Percentiles rank a stretch among this genome's conserved stretches.
These are phyloP conservation scores for Naematelia encephala DNA, from an alignment of 768 basidiomycete genomes.

Conservation along the genomic window DNA sequence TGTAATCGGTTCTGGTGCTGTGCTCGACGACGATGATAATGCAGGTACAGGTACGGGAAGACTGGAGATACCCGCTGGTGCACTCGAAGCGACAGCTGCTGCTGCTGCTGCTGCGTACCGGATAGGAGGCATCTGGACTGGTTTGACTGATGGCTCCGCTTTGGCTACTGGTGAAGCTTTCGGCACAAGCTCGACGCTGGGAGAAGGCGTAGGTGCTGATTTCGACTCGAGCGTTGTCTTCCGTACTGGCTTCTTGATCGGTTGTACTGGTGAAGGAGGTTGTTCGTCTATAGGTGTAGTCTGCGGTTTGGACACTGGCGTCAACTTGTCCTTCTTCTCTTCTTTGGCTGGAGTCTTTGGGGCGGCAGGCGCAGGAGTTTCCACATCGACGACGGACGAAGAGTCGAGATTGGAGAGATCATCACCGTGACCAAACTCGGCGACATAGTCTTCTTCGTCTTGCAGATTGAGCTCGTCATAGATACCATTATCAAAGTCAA, in stretches of 20 bases:
- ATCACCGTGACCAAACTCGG: conserved; percentile 61
- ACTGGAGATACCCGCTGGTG: conserved; percentile 27
- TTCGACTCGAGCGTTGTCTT: conserved; percentile 43
- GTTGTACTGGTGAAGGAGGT: conserved; percentile 44
- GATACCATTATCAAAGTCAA: conserved; percentile 94
- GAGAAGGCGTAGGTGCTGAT: conserved; percentile 47
- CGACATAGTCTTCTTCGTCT: conserved; percentile 85
- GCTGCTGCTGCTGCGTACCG: conserved; percentile 91
- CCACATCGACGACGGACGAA: conserved; percentile 55
- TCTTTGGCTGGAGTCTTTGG: conserved; percentile 42
- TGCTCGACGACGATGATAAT: conserved; percentile 12
- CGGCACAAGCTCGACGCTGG: conserved; percentile 20
- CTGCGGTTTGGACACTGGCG: conserved; percentile 19
- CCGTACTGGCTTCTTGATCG: conserved; percentile 42
- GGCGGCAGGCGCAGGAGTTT: conserved; percentile 10
- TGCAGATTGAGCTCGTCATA: conserved; percentile 97
- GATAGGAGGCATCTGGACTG: conserved; percentile 66
- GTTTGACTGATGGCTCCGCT: conserved; percentile 55
- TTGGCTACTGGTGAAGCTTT: conserved; percentile 52
- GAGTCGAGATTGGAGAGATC: conserved; percentile 69
- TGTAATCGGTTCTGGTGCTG: conserved; percentile 6
- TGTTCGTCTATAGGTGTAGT: conserved; percentile 17
- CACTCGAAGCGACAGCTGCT: conserved; percentile 53
- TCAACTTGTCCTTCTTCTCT: conserved; percentile 31
- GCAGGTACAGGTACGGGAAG: conserved; percentile 9